phyloP scores from a whole-genome alignment of 768 basidiomycete species.

The Crucibulum laeve region DNA sequence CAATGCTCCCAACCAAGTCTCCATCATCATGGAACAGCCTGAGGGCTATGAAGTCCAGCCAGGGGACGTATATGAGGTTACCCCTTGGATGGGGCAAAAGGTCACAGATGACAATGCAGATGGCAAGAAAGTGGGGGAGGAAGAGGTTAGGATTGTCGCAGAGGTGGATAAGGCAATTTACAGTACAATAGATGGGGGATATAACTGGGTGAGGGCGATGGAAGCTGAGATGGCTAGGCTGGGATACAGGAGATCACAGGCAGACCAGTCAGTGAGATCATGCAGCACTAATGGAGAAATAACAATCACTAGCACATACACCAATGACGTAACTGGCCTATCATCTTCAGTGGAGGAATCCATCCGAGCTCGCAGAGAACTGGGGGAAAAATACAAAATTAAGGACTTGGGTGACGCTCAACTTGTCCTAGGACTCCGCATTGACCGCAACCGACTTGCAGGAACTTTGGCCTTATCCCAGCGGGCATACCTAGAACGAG shows the following conservation, averaged over 20 bases:
- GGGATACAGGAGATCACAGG: slow-evolving; percentile 12
- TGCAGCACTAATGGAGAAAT: slow-evolving; percentile 1
- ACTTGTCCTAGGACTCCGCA: slow-evolving; percentile 10
- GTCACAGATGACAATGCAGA: too few relatives aligned
- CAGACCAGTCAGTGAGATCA: slow-evolving; percentile 13
- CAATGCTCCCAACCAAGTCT: not conserved
- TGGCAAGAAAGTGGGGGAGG: too few relatives aligned
- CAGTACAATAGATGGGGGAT: slow-evolving; percentile 16
- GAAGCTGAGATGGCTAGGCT: slow-evolving; percentile 4
- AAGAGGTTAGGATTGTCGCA: too few relatives aligned
- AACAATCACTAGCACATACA: slow-evolving; percentile 13
- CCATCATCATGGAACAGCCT: slow-evolving; percentile 7
- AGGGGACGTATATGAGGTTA: slow-evolving; percentile 13
- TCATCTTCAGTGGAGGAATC: slow-evolving; percentile 6
- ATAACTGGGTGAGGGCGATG: slow-evolving; percentile 14
- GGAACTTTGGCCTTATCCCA: slow-evolving; percentile 7
- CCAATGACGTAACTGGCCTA: slow-evolving; percentile 10
- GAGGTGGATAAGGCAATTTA: slow-evolving; percentile 19
- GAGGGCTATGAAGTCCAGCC: slow-evolving; percentile 9
- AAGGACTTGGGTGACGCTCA: slow-evolving; percentile 9
- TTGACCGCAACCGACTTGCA: slow-evolving; percentile 2
- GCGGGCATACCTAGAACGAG: slow-evolving; percentile 4
- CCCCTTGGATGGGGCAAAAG: too few relatives aligned
- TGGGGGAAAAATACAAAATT: slow-evolving; percentile 7
- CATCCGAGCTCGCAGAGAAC: slow-evolving; percentile 9